Percentiles rank a stretch among this genome's conserved stretches.
These are phyloP conservation scores for Mediolabrus comicus DNA, from an alignment of 108 stramenopile genomes.

Conservation along the genomic window DNA sequence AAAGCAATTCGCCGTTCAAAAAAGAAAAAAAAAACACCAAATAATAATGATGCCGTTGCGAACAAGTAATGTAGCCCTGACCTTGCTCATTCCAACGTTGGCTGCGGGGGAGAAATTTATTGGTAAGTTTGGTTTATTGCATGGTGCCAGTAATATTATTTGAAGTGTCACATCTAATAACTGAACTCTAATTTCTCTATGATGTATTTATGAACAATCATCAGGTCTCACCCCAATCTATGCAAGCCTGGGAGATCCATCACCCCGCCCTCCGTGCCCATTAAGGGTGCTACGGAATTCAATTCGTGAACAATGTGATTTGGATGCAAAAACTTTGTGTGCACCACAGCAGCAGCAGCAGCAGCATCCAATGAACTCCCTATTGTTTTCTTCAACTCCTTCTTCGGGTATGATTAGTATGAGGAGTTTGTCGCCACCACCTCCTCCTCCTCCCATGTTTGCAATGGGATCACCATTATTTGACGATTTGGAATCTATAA, in stretches of 20 bases:
- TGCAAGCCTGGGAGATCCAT: background rate
- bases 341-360: background rate
- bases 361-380: background rate
- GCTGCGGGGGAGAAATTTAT: too few relatives aligned
- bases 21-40: too few relatives aligned
- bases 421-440: background rate
- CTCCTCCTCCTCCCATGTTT: background rate
- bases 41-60: too few relatives aligned
- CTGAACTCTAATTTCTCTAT: background rate
- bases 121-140: too few relatives aligned
- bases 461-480: background rate
- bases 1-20: too few relatives aligned
- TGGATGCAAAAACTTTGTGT: background rate
- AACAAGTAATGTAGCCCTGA: too few relatives aligned
- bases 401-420: background rate
- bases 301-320: background rate
- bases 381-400: too few relatives aligned
- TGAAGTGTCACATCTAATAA: background rate
- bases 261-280: background rate
- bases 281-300: background rate
- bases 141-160: background rate
- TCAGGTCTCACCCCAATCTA: background rate
- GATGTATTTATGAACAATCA: background rate
- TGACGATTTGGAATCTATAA: background rate
- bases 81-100: too few relatives aligned